Evolutionary conservation across 768 basidiomycete species (phyloP).

Genomic region (Crassisporium funariophilum): DNA sequence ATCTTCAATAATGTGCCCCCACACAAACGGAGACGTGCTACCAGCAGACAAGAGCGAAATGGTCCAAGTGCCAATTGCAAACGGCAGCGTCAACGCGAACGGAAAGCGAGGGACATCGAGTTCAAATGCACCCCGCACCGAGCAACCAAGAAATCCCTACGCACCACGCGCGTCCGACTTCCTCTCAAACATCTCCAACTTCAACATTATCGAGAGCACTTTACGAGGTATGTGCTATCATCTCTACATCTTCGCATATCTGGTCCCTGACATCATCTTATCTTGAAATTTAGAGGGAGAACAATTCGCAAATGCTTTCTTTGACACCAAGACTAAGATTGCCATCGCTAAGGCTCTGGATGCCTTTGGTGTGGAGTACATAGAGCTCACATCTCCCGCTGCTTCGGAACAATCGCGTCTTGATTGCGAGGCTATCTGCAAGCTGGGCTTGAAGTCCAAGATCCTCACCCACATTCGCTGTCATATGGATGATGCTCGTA

Average conservation of each 20-base stretch:
- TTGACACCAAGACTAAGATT: slow-evolving; percentile 99
- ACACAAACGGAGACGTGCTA: slow-evolving; percentile 51
- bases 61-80: slow-evolving; percentile 68
- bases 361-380: slow-evolving; percentile 99
- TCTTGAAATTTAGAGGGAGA: slow-evolving; percentile 74
- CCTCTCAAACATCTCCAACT: slow-evolving; percentile 89
- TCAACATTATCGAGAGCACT: slow-evolving; percentile 97
- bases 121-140: slow-evolving; percentile 33
- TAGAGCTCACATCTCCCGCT: slow-evolving; percentile 97
- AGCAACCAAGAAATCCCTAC: slow-evolving; percentile 71
- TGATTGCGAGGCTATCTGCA: slow-evolving; percentile 99
- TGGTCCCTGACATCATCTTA: slow-evolving; percentile 13
- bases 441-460: slow-evolving; percentile 94
- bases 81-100: slow-evolving; percentile 39
- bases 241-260: slow-evolving; percentile 5
- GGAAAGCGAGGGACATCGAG: slow-evolving; percentile 48
- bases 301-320: slow-evolving; percentile 99
- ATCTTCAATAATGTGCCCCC: slow-evolving; percentile 60
- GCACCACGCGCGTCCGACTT: slow-evolving; percentile 92
- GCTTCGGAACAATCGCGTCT: slow-evolving; percentile 93
- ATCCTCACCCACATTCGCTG: slow-evolving; percentile 99
- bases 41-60: slow-evolving; percentile 57
- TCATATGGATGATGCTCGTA: slow-evolving; percentile 99
- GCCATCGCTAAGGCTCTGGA: slow-evolving; percentile 98
- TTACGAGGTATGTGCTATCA: slow-evolving; percentile 69